phyloP scores from a whole-genome alignment of 148 eudicot species.

The Cornus kousa region DNA sequence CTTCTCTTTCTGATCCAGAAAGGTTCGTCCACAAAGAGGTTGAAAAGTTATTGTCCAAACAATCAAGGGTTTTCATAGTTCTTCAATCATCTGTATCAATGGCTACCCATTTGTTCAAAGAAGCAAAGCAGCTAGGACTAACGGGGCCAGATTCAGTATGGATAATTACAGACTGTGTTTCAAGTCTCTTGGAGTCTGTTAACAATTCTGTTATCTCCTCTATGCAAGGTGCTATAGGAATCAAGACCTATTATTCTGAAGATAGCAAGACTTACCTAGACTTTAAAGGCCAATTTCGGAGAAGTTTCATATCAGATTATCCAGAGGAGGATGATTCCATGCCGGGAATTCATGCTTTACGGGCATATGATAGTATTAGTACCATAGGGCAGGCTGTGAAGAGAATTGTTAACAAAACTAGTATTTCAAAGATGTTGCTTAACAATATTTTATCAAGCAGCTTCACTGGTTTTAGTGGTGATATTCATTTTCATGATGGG shows the following conservation, averaged over 20 bases:
- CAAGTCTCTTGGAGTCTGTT: slow-evolving; percentile 34
- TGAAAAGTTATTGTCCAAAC: slow-evolving; percentile 21
- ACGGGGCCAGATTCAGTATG: slow-evolving; percentile 45
- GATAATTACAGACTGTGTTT: slow-evolving; percentile 29
- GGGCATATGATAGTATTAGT: slow-evolving; percentile 38
- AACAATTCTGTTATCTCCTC: slow-evolving; percentile 27
- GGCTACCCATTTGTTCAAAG: slow-evolving; percentile 31
- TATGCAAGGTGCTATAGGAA: slow-evolving; percentile 20
- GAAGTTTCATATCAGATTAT: slow-evolving; percentile 13
- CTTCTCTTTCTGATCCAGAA: slow-evolving; percentile 23
- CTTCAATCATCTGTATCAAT: slow-evolving; percentile 34
- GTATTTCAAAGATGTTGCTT: slow-evolving; percentile 11
- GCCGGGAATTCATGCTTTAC: slow-evolving; percentile 41
- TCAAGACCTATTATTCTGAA: slow-evolving; percentile 29
- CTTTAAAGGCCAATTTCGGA: slow-evolving; percentile 25
- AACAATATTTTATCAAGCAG: slow-evolving; percentile 21
- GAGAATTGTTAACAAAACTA: not conserved
- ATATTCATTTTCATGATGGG: slow-evolving; percentile 26
- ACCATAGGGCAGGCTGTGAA: slow-evolving; percentile 20
- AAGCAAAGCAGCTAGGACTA: slow-evolving; percentile 39
- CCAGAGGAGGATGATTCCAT: slow-evolving; percentile 23
- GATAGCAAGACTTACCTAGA: slow-evolving; percentile 7
- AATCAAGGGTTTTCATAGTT: slow-evolving; percentile 50
- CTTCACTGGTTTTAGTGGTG: slow-evolving; percentile 39
- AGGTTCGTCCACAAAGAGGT: slow-evolving; percentile 23